These are phyloP conservation scores for Diophrys appendiculata DNA, from an alignment of 73 alveolate genomes.

Conservation along the genomic window DNA sequence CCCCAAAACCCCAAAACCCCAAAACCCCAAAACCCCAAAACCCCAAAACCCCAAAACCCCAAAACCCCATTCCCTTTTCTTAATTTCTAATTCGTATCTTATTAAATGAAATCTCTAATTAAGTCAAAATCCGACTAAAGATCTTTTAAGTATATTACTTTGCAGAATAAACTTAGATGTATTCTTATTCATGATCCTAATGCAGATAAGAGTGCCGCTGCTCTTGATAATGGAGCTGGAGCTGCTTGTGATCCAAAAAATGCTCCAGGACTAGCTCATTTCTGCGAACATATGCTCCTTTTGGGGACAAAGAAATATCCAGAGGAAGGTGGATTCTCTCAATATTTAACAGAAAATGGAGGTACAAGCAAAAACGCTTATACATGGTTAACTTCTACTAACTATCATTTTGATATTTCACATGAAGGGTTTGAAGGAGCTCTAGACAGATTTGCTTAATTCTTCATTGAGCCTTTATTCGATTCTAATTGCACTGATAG, in stretches of 20 bases:
- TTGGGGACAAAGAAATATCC: conserved; percentile 97
- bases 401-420: conserved; percentile 82
- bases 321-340: conserved; percentile 74
- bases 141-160: conserved; percentile 51
- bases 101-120: no score
- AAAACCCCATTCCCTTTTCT: no score
- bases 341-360: conserved; percentile 82
- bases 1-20: no score
- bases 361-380: conserved; percentile 92
- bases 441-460: conserved; percentile 87
- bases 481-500: conserved; percentile 74
- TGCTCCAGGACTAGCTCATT: conserved; percentile 92
- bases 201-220: conserved; percentile 9
- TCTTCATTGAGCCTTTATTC: conserved; percentile 73
- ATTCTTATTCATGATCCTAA: conserved; percentile 8
- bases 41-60: no score
- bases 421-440: conserved; percentile 84
- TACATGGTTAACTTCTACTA: conserved; percentile 82
- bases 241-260: conserved; percentile 71
- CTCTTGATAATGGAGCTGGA: conserved; percentile 70
- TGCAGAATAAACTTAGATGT: conserved; percentile 1
- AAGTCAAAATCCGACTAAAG: conserved; percentile 21
- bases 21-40: no score
- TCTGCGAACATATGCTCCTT: conserved; percentile 96
- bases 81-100: no score